phyloP scores from a whole-genome alignment of 73 alveolate genomes.

The Paramecium octaurelia region DNA sequence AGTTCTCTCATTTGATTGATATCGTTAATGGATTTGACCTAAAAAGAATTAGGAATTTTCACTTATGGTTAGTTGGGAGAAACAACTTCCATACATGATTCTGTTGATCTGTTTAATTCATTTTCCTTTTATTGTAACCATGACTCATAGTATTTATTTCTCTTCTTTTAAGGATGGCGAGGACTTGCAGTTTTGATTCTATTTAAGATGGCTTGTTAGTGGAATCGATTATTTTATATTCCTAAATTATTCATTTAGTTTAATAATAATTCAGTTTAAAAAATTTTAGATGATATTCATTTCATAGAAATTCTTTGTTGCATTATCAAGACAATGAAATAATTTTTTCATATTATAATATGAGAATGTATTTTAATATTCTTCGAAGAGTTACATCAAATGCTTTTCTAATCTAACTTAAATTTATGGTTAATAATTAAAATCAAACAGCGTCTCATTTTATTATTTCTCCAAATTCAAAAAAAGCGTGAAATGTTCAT shows the following conservation, averaged over 20 bases:
- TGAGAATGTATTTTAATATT: neutral
- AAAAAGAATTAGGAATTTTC: neutral
- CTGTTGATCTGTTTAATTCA: neutral
- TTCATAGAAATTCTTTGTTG: neutral
- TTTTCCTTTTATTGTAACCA: neutral
- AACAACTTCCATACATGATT: neutral
- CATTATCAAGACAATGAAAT: neutral
- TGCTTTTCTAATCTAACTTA: neutral
- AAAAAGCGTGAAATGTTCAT: neutral
- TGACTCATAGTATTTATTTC: neutral
- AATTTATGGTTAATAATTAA: neutral
- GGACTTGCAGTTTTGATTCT: neutral
- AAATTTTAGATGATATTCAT: conserved; percentile 3
- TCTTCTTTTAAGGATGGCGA: neutral
- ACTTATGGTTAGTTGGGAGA: neutral
- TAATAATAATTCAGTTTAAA: neutral
- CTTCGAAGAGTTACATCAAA: neutral
- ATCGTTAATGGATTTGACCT: neutral
- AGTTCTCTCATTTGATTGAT: neutral
- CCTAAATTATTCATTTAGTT: neutral
- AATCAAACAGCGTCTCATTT: neutral
- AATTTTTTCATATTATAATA: neutral
- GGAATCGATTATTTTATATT: neutral
- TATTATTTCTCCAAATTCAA: neutral
- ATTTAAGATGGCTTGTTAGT: neutral